These are phyloP conservation scores for Apostasia ramifera DNA, from an alignment of 106 monocot genomes.

Conservation along the genomic window DNA sequence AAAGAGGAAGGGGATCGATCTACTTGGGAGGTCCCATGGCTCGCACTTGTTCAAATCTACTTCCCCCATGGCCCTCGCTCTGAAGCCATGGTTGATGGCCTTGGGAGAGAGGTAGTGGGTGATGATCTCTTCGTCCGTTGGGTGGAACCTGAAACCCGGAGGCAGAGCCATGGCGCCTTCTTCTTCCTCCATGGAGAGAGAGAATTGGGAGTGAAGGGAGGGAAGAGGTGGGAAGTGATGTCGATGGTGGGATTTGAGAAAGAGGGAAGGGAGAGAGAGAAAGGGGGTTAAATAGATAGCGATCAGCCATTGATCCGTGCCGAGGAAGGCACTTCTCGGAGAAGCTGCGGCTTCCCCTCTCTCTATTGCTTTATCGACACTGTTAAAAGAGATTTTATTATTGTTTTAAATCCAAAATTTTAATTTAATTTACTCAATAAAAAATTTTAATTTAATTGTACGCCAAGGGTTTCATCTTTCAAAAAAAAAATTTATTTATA, in stretches of 20 bases:
- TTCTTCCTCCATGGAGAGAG: background rate
- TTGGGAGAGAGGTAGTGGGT: slow-evolving; percentile 6
- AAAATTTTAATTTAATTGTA: too few relatives aligned
- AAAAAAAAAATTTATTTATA: too few relatives aligned
- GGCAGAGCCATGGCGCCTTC: background rate
- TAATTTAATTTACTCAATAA: too few relatives aligned
- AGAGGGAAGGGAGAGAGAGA: background rate
- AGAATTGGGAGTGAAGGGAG: background rate
- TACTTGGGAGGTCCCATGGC: slow-evolving; percentile 15
- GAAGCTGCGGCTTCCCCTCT: background rate
- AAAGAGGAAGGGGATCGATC: background rate
- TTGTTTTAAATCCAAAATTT: too few relatives aligned
- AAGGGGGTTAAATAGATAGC: slow-evolving; percentile 1
- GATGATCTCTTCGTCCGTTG: slow-evolving; percentile 3
- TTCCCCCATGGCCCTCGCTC: slow-evolving; percentile 6
- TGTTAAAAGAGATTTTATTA: background rate
- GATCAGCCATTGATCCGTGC: slow-evolving; percentile 1
- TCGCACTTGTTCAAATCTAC: slow-evolving; percentile 13
- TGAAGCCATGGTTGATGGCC: slow-evolving; percentile 7
- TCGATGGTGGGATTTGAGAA: background rate
- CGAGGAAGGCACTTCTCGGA: slow-evolving; percentile 1
- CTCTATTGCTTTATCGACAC: slow-evolving; percentile 1
- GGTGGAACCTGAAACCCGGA: slow-evolving; percentile 8
- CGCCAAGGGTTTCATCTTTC: too few relatives aligned
- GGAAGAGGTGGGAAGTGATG: background rate